These are phyloP conservation scores for Byssoonygena ceratinophila DNA, from an alignment of 2,329 filamentous ascomycete species.

Conservation along the genomic window DNA sequence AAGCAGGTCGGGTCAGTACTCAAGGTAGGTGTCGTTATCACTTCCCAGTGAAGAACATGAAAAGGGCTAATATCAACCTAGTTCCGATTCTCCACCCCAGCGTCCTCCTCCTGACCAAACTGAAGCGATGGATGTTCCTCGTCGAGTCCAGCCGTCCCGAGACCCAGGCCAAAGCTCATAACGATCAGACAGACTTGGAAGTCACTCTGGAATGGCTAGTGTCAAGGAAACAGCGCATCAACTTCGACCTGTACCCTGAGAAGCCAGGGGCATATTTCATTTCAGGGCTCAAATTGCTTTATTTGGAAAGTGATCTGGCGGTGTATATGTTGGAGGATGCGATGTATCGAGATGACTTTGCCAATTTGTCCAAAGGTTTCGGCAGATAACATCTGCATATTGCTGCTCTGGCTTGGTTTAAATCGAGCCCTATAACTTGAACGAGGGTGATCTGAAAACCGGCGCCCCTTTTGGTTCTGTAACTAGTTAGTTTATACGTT, in stretches of 20 bases:
- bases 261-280: conserved; percentile 13
- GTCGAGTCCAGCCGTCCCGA: conserved; percentile 12
- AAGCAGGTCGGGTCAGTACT: neutral
- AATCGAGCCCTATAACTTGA: too few species aligned
- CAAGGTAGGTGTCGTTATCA: neutral
- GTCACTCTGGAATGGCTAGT: conserved; percentile 10
- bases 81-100: conserved; percentile 11
- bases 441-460: too few species aligned
- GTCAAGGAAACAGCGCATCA: neutral
- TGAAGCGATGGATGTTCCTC: conserved; percentile 14
- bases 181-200: conserved; percentile 11
- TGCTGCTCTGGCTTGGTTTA: too few species aligned
- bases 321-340: neutral
- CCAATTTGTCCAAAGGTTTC: neutral
- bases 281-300: conserved; percentile 6
- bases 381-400: too few species aligned
- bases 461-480: too few species aligned
- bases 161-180: conserved; percentile 3
- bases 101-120: conserved; percentile 13
- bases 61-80: neutral
- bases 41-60: neutral
- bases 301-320: neutral
- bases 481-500: too few species aligned
- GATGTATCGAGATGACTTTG: neutral
- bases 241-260: conserved; percentile 13